Conservation (phyloP, 805 yeast species). For the Priceomyces castillae region DNA sequence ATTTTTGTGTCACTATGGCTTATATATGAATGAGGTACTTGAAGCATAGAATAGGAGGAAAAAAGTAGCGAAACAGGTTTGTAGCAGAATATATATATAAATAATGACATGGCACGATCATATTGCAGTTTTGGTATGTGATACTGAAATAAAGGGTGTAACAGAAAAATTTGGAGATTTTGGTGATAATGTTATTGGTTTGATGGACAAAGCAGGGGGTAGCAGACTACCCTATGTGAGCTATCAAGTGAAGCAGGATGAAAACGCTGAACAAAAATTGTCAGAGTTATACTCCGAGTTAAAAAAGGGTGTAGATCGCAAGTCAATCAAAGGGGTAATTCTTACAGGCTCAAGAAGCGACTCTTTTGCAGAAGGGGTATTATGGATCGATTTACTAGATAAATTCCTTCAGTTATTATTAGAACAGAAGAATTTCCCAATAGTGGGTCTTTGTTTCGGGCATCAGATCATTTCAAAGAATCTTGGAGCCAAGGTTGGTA, state of each 20-base stretch:
- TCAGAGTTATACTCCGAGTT: constrained; percentile 15
- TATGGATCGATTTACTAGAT: constrained; percentile 43
- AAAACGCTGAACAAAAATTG: constrained; percentile 12
- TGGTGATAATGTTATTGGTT: constrained; percentile 44
- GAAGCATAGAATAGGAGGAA: too few relatives aligned
- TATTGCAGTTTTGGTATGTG: constrained; percentile 41
- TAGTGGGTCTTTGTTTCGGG: constrained; percentile 81
- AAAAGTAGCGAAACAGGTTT: too few relatives aligned
- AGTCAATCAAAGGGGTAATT: constrained; percentile 39
- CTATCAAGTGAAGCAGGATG: constrained; percentile 26
- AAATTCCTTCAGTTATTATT: constrained; percentile 28
- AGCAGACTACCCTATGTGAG: constrained; percentile 22
- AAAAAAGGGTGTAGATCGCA: constrained; percentile 23
- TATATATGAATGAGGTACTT: neutral
- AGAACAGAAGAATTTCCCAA: constrained; percentile 27
- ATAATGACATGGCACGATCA: constrained; percentile 15
- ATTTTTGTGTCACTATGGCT: constrained; percentile 2
- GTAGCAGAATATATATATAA: neutral
- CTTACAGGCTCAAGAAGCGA: constrained; percentile 54
- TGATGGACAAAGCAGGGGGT: constrained; percentile 21
- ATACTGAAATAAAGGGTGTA: constrained; percentile 30
- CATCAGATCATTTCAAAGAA: constrained; percentile 76
- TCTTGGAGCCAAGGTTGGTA: constrained; percentile 56
- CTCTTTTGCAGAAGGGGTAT: constrained; percentile 36
- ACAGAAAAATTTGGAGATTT: constrained; percentile 47